Percentiles rank a stretch among this genome's conserved stretches.
Conservation (phyloP, 2,329 filamentous ascomycete species). For the Dactylellina leptospora region DNA sequence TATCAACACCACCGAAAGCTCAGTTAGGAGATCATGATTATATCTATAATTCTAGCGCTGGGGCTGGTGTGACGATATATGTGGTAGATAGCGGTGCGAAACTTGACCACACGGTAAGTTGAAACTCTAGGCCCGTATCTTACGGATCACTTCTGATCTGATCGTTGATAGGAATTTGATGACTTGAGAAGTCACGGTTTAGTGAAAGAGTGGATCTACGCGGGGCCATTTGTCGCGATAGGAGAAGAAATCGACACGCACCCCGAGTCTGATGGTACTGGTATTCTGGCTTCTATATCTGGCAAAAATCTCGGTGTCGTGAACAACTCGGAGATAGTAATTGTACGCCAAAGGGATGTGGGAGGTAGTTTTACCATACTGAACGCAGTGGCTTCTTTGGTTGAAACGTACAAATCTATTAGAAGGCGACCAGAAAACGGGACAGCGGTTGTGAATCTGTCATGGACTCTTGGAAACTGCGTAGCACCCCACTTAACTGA, state of each 20-base stretch:
- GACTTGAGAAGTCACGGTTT: conserved; percentile 1
- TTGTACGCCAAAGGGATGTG: conserved; percentile 19
- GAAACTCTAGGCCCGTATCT: background rate
- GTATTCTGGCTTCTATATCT: conserved; percentile 11
- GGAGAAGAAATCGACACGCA: conserved; percentile 13
- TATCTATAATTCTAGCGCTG: conserved; percentile 8
- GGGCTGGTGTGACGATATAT: conserved; percentile 18
- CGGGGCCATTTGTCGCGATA: conserved; percentile 22
- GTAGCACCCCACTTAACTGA: background rate
- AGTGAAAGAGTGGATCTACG: conserved; percentile 25
- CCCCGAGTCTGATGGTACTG: conserved; percentile 11
- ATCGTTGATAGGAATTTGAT: conserved; percentile 24
- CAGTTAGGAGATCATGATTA: background rate
- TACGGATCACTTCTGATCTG: background rate
- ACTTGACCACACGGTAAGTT: conserved; percentile 18
- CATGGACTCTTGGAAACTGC: background rate
- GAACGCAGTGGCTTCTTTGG: conserved; percentile 5
- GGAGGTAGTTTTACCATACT: conserved; percentile 16
- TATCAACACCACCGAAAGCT: conserved; percentile 21
- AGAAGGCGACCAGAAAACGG: background rate
- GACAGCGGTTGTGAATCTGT: conserved; percentile 21
- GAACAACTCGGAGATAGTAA: conserved; percentile 30
- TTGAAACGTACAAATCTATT: conserved; percentile 10
- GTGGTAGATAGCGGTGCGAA: conserved; percentile 26
- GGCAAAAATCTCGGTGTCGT: conserved; percentile 26